These are phyloP conservation scores for Rubroboletus satanas DNA, from an alignment of 768 basidiomycete species.

Conservation along the genomic window DNA sequence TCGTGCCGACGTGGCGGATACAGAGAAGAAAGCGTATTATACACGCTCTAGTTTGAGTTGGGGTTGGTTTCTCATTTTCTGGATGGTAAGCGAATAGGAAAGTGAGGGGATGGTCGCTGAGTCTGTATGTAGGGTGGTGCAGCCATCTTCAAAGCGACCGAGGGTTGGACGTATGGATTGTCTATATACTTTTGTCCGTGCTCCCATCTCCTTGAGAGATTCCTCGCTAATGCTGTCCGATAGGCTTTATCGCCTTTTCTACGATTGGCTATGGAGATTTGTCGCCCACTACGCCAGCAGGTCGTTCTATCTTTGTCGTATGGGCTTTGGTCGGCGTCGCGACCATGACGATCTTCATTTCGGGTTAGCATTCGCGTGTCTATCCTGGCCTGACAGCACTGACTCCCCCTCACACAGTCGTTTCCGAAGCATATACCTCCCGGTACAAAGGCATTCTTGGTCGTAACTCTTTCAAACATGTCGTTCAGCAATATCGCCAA, in stretches of 20 bases:
- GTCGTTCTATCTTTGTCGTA: conserved; percentile 70
- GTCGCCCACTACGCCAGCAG: conserved; percentile 58
- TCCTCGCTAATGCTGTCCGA: neutral
- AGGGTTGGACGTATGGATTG: conserved; percentile 60
- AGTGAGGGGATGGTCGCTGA: neutral
- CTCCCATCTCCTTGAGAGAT: neutral
- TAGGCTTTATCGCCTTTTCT: conserved; percentile 70
- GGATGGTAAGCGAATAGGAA: conserved; percentile 49
- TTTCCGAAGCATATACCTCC: conserved; percentile 62
- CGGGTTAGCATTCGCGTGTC: conserved; percentile 41
- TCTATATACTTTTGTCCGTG: conserved; percentile 71
- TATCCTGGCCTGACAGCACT: neutral
- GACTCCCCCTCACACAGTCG: conserved; percentile 38
- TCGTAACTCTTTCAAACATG: conserved; percentile 41
- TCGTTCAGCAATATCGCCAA: conserved; percentile 44
- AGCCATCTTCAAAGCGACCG: conserved; percentile 63
- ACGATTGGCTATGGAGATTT: conserved; percentile 74
- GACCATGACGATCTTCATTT: conserved; percentile 71
- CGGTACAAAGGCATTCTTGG: conserved; percentile 59
- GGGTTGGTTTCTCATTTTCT: conserved; percentile 68
- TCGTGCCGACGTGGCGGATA: conserved; percentile 21
- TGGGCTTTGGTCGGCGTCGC: conserved; percentile 78
- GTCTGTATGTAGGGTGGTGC: conserved; percentile 50
- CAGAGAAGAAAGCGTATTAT: conserved; percentile 54
- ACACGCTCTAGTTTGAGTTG: conserved; percentile 56